Percentiles rank a stretch among this genome's conserved stretches.
These are phyloP conservation scores for Stagonosporopsis tanaceti DNA, from an alignment of 2,329 filamentous ascomycete species.

Conservation along the genomic window DNA sequence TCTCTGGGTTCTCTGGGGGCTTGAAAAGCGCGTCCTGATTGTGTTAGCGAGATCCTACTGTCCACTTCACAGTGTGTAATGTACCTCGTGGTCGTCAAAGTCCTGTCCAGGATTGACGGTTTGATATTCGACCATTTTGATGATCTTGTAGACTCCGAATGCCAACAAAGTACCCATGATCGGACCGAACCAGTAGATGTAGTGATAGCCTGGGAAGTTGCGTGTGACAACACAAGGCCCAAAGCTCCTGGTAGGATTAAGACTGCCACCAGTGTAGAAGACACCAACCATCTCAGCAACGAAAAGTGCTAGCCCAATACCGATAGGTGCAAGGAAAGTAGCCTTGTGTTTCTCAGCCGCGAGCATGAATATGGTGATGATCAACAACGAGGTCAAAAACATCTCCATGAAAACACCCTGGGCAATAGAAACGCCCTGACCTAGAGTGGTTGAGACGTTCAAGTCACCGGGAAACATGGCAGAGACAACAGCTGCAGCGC, in stretches of 20 bases:
- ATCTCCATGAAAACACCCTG: constrained; percentile 52
- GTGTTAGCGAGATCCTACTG: background rate
- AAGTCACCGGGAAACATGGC: constrained; percentile 48
- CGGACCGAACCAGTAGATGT: constrained; percentile 54
- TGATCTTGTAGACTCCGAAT: constrained; percentile 50
- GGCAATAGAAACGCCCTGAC: constrained; percentile 36
- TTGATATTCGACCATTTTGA: constrained; percentile 53
- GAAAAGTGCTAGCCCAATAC: constrained; percentile 76
- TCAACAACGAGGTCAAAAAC: constrained; percentile 50
- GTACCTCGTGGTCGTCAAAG: constrained; percentile 48
- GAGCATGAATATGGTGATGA: constrained; percentile 64
- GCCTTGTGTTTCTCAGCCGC: constrained; percentile 77
- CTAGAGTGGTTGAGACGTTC: constrained; percentile 49
- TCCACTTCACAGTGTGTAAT: background rate
- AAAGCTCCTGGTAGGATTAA: constrained; percentile 54
- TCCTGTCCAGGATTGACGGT: constrained; percentile 54
- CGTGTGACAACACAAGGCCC: constrained; percentile 52
- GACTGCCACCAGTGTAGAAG: constrained; percentile 53
- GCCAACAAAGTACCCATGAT: constrained; percentile 49
- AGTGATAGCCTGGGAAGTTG: constrained; percentile 51
- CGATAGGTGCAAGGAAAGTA: constrained; percentile 74
- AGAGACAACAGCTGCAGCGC: constrained; percentile 44
- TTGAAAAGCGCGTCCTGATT: constrained; percentile 38
- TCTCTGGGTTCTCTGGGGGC: constrained; percentile 37
- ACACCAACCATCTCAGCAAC: constrained; percentile 62